A percentile compares a stretch with the other conserved stretches of the same genome.
These are phyloP conservation scores for Penicillium sp. DNA, from an alignment of 2,329 filamentous ascomycete species.

Conservation along the genomic window DNA sequence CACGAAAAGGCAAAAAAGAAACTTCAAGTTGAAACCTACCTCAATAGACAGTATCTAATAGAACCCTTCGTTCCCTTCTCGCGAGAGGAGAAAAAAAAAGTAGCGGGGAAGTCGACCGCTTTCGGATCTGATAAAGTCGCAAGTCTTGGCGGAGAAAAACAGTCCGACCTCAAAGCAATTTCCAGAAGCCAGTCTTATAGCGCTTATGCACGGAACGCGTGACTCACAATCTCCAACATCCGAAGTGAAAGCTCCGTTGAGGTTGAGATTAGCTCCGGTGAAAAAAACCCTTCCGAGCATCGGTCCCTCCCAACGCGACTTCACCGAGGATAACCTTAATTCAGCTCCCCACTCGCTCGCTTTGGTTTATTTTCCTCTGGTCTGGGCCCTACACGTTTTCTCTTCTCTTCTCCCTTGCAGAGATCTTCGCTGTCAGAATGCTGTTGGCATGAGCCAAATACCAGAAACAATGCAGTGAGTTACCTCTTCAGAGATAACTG, in stretches of 20 bases:
- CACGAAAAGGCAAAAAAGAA: neutral
- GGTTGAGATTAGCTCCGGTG: constrained; percentile 18
- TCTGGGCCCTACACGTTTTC: neutral
- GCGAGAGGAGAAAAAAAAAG: constrained; percentile 3
- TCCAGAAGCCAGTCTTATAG: neutral
- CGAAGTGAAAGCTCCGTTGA: neutral
- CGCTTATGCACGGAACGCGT: neutral
- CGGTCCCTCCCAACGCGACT: constrained; percentile 17
- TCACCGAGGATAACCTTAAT: constrained; percentile 26
- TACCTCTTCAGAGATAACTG: too few species aligned
- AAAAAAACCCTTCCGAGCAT: constrained; percentile 20
- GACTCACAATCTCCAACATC: neutral
- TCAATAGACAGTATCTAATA: neutral
- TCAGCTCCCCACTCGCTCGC: neutral
- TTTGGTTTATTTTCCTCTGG: neutral
- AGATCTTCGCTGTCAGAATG: constrained; percentile 1
- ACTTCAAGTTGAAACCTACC: neutral
- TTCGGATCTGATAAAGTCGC: constrained; percentile 23
- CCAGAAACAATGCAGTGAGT: too few species aligned
- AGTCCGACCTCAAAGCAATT: neutral
- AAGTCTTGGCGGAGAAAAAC: constrained; percentile 11
- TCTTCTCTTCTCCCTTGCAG: neutral
- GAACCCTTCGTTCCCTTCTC: neutral
- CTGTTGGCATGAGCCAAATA: too few species aligned
- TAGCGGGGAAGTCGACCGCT: constrained; percentile 14